Conservation (phyloP, 2,329 filamentous ascomycete species). For the Orbilia oligospora region DNA sequence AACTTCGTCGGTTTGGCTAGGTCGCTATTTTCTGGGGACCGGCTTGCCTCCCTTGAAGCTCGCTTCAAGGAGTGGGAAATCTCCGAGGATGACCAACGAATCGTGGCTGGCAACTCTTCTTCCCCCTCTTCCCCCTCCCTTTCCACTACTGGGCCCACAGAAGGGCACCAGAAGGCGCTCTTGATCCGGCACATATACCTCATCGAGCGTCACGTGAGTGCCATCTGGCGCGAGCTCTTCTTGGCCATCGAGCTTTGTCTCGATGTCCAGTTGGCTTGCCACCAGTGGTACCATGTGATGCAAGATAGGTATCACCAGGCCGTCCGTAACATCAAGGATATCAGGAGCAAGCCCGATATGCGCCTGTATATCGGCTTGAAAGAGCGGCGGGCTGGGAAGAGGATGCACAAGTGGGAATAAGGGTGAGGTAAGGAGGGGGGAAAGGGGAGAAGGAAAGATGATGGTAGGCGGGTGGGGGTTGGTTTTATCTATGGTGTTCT, state of each 20-base stretch:
- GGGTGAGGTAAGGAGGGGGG: neutral
- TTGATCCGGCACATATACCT: constrained; percentile 11
- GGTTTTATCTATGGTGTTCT: neutral
- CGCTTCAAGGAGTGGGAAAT: constrained; percentile 14
- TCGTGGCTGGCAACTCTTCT: neutral
- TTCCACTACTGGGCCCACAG: neutral
- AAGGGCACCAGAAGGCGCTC: constrained; percentile 4
- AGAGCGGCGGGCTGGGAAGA: constrained; percentile 14
- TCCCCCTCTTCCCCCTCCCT: neutral
- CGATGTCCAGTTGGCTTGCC: constrained; percentile 28
- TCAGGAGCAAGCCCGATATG: constrained; percentile 22
- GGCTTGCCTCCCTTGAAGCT: neutral
- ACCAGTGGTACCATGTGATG: constrained; percentile 19
- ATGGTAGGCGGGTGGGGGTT: neutral
- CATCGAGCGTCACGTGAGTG: constrained; percentile 19
- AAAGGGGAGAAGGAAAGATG: neutral
- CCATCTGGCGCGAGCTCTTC: constrained; percentile 27
- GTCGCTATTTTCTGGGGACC: constrained; percentile 3
- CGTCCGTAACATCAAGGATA: constrained; percentile 21
- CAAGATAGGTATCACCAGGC: neutral
- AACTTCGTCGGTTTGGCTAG: constrained; percentile 3
- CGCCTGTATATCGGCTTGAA: constrained; percentile 23
- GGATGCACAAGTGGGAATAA: neutral
- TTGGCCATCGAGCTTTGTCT: constrained; percentile 10
- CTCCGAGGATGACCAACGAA: neutral